Percentiles rank a stretch among this genome's conserved stretches.
Conservation (phyloP, 768 basidiomycete species). For the Mycena crocata region DNA sequence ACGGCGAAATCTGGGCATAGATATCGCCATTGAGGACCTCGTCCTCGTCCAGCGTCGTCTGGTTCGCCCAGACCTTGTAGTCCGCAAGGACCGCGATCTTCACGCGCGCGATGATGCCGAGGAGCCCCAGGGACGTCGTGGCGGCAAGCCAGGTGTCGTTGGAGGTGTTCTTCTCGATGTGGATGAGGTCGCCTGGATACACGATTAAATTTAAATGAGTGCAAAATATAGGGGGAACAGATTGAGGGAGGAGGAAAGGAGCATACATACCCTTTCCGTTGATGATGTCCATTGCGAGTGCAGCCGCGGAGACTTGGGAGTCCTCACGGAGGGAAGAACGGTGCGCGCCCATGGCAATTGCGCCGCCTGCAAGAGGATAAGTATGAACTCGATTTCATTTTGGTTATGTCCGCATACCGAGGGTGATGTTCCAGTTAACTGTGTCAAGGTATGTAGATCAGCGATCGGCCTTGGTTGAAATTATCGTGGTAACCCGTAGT, state of each 20-base stretch:
- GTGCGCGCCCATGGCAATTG: slow-evolving; percentile 54
- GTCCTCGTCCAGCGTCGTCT: slow-evolving; percentile 46
- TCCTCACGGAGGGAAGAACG: slow-evolving; percentile 53
- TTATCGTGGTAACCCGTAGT: too few relatives aligned
- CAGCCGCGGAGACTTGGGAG: slow-evolving; percentile 50
- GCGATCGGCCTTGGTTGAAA: too few relatives aligned
- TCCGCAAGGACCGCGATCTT: slow-evolving; percentile 46
- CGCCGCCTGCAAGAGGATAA: slow-evolving; percentile 40
- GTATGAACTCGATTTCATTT: not conserved
- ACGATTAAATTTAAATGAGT: too few relatives aligned
- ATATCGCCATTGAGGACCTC: slow-evolving; percentile 49
- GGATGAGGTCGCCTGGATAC: slow-evolving; percentile 50
- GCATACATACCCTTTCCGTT: slow-evolving; percentile 45
- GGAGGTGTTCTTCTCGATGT: slow-evolving; percentile 44
- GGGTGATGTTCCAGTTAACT: slow-evolving; percentile 55
- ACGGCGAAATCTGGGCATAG: slow-evolving; percentile 46
- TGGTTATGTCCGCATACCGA: slow-evolving; percentile 39
- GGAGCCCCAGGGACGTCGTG: slow-evolving; percentile 51
- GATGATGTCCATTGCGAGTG: slow-evolving; percentile 50
- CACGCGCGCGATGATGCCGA: slow-evolving; percentile 49
- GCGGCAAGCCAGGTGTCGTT: slow-evolving; percentile 52
- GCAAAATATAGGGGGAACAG: not conserved
- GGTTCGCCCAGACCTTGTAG: slow-evolving; percentile 52
- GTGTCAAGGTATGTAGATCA: not conserved
- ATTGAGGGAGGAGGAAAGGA: not conserved